These are phyloP conservation scores for Sphagnurus paluster DNA, from an alignment of 1,284 basidiomycete genomes.

Conservation along the genomic window DNA sequence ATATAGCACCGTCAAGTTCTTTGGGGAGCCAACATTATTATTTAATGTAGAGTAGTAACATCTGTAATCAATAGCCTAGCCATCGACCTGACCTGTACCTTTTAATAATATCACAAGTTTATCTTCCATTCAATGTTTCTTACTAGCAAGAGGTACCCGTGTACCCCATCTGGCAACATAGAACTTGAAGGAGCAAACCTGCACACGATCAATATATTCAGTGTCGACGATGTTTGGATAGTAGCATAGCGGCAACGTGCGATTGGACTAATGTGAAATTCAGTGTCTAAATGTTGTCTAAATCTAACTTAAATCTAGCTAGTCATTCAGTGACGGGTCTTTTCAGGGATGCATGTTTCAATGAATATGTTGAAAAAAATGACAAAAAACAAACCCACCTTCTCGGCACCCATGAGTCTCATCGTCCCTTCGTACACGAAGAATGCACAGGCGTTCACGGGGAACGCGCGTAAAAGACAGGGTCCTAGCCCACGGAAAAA, in stretches of 20 bases:
- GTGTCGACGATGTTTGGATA: too few relatives aligned
- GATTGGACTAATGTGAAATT: neutral
- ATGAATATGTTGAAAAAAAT: neutral
- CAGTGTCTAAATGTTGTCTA: neutral
- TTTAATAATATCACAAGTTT: constrained; percentile 10
- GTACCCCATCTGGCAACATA: constrained; percentile 31
- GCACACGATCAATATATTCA: too few relatives aligned
- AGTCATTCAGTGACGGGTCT: constrained; percentile 20
- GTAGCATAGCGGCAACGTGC: too few relatives aligned
- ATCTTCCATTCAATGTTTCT: too few relatives aligned
- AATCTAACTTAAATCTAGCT: constrained; percentile 1
- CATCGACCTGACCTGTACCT: constrained; percentile 8
- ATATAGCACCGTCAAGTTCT: constrained; percentile 4
- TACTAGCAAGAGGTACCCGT: neutral
- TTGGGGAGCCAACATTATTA: neutral
- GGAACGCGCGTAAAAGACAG: constrained; percentile 67
- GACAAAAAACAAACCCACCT: constrained; percentile 51
- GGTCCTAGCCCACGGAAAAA: constrained; percentile 66
- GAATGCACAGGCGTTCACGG: constrained; percentile 69
- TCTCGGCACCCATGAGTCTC: constrained; percentile 63
- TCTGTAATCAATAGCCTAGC: constrained; percentile 7
- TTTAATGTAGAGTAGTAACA: constrained; percentile 6
- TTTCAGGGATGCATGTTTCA: neutral
- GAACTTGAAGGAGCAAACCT: too few relatives aligned
- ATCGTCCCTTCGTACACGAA: constrained; percentile 73